phyloP scores from a whole-genome alignment of 2,329 filamentous ascomycete species.

The Zymoseptoria passerinii region DNA sequence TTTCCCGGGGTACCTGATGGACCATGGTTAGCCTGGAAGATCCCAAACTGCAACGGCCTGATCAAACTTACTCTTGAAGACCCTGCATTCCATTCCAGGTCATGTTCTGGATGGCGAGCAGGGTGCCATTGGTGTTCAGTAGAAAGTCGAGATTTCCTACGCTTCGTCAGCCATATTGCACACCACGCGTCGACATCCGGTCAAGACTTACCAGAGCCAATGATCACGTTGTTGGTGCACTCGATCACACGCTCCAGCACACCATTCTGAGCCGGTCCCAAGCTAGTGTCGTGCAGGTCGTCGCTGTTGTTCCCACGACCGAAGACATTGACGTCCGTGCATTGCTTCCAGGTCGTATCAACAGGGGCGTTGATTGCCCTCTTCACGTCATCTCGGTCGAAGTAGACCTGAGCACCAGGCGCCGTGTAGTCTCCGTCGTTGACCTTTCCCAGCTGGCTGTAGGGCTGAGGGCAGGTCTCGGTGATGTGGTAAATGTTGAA shows the following conservation, averaged over 20 bases:
- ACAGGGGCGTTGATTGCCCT: conserved; percentile 28
- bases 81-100: conserved; percentile 27
- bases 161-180: not conserved
- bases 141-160: conserved; percentile 21
- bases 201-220: conserved; percentile 15
- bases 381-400: conserved; percentile 30
- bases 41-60: not conserved
- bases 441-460: conserved; percentile 12
- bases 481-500: conserved; percentile 29
- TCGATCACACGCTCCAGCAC: conserved; percentile 24
- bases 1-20: conserved; percentile 8
- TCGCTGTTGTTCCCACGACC: not conserved
- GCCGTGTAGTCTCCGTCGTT: not conserved
- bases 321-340: conserved; percentile 11
- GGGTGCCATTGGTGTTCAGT: conserved; percentile 23
- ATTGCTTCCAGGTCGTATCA: conserved; percentile 21
- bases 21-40: not conserved
- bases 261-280: conserved; percentile 13
- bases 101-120: conserved; percentile 24
- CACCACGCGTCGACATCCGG: not conserved
- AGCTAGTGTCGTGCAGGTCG: conserved; percentile 10
- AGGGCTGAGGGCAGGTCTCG: conserved; percentile 22
- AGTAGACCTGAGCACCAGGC: conserved; percentile 16
- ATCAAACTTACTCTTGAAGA: conserved; percentile 14
- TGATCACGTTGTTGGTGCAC: conserved; percentile 27